Evolutionary conservation across 2,329 filamentous ascomycete species (phyloP), one percentile per base, ranked within the genome.

Genomic region (Fusarium foetens): DNA sequence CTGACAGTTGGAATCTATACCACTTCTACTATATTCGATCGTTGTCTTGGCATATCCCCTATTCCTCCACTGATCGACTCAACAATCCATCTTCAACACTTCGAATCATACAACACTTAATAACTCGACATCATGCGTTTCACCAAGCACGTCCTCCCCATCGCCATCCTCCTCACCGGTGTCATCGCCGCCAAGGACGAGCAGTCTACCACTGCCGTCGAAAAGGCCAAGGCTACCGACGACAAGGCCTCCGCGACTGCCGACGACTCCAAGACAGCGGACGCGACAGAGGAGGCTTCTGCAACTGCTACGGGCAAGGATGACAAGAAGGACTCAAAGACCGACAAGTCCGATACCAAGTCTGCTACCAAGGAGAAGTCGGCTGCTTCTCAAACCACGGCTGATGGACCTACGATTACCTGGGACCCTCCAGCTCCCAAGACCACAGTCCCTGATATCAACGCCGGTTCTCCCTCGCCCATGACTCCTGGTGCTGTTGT

Each of bases 121-220:
- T 45, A 48, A 8, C 33, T 49, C 43, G 57, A 29, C 72, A 76
- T 35, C 63, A 77, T 77, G 75, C 76, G 71, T 53, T 63, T 77
- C 74, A 72, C 73, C 25, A 72, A 75, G 71, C 74, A 77, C 59
- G 46, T 77, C 35, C 71, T 77, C 29, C 75, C 76, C 21, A 58
- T 77, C 8, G 72, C 73, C 29, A 64, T 77, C 45, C 58, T 77
- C 63, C 63, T 77, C 42, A 74, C 73, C 17, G 59, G 72, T 19
- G 74, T 71, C 64, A 68, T 73, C 33, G 74, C 74, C 19, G 65
- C 65, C 43, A 66, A 42, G 36, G 57, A 58, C 38, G 67, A 69
- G 17, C 66, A 69, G 23, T 42, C 75, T 58, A 66, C 64, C 31
- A 67, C 70, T 27, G 67, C 62, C 11, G 74, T 62, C 19, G 60